phyloP scores from a whole-genome alignment of 176 grass and related monocot genomes.

The Pontederia crassipes region DNA sequence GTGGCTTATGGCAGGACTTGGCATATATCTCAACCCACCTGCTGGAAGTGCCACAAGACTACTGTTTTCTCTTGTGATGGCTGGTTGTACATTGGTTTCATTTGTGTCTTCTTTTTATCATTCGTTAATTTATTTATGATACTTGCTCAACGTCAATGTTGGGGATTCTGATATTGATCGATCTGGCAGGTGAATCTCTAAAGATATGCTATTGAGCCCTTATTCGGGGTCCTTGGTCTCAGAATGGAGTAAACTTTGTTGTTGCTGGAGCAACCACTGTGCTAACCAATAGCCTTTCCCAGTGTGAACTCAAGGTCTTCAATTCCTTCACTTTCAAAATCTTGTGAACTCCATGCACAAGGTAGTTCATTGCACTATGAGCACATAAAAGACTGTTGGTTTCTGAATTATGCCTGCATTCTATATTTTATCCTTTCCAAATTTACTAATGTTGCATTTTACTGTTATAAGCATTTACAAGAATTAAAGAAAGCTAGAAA shows the following conservation, averaged over 20 bases:
- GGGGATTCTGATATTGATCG: background rate
- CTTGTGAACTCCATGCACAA: conserved; percentile 27
- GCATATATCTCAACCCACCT: conserved; percentile 23
- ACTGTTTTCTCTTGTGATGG: conserved; percentile 48
- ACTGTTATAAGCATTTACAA: background rate
- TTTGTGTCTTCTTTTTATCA: conserved; percentile 24
- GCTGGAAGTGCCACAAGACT: conserved; percentile 30
- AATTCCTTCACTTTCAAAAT: conserved; percentile 49
- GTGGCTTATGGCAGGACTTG: conserved; percentile 23
- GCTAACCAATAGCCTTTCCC: conserved; percentile 4
- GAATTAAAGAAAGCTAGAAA: no score
- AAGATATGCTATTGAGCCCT: conserved; percentile 34
- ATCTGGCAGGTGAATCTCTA: conserved; percentile 31
- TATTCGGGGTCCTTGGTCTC: conserved; percentile 44
- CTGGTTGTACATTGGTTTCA: conserved; percentile 47
- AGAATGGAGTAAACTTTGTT: conserved; percentile 49
- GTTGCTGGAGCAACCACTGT: conserved; percentile 23
- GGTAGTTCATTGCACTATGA: conserved; percentile 1
- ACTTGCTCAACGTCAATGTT: no score
- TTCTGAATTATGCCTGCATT: no score
- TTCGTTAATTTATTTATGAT: background rate
- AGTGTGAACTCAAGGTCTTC: conserved; percentile 31
- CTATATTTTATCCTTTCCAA: no score
- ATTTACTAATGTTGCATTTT: no score
- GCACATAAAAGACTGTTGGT: background rate